phyloP scores from a whole-genome alignment of 371 early-diverging fungal genomes.

The Mortierella sp. region DNA sequence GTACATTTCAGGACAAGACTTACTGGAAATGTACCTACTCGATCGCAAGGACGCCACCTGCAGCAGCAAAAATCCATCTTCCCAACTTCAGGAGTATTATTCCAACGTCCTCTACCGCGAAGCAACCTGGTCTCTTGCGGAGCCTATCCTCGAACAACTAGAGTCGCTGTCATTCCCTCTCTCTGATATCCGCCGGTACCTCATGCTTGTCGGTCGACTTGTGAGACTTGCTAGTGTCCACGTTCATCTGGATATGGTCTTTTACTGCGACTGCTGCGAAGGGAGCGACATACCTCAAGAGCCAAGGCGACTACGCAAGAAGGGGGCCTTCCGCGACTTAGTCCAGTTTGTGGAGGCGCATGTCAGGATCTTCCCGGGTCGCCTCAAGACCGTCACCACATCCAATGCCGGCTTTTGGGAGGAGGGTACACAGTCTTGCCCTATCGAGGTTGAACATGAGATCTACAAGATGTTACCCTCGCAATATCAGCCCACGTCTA shows the following conservation, averaged over 20 bases:
- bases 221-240: neutral
- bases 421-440: neutral
- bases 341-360: neutral
- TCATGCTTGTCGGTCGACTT: neutral
- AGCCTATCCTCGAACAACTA: neutral
- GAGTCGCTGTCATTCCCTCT: neutral
- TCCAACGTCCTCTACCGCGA: neutral
- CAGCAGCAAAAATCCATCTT: neutral
- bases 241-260: neutral
- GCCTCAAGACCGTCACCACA: neutral
- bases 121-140: neutral
- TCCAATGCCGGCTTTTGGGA: neutral
- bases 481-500: neutral
- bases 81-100: neutral
- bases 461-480: neutral
- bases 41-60: neutral
- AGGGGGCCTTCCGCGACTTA: neutral
- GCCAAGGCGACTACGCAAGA: neutral
- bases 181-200: neutral
- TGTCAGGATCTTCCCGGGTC: neutral
- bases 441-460: neutral
- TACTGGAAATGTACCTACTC: neutral
- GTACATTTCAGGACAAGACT: neutral
- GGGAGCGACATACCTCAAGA: neutral
- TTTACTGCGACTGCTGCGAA: neutral